Evolutionary conservation across 2,329 filamentous ascomycete species (phyloP).

Genomic region (Ceratocystis cacaofunesta): DNA sequence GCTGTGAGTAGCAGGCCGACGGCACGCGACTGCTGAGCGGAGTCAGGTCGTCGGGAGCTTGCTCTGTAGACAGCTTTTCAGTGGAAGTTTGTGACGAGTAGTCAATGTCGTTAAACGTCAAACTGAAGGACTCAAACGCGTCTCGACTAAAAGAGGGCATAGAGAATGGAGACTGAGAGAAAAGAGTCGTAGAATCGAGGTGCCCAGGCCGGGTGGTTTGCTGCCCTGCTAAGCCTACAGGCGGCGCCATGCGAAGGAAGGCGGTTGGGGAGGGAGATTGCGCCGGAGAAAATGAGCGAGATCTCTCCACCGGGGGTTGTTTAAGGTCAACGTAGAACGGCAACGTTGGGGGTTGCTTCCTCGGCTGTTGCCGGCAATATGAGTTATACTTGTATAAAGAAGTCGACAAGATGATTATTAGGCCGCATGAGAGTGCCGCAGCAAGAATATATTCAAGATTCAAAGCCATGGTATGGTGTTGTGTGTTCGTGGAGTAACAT

Average conservation of each 20-base stretch:
- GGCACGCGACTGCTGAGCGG: not conserved
- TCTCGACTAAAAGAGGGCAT: not conserved
- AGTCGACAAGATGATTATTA: not conserved
- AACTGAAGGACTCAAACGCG: not conserved
- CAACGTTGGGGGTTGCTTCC: not conserved
- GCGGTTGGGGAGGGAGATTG: not conserved
- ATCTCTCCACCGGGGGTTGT: not conserved
- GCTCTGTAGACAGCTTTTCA: no score
- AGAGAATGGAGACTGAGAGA: not conserved
- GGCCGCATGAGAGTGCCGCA: not conserved
- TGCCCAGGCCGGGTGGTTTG: not conserved
- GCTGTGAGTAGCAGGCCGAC: not conserved
- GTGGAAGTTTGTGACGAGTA: no score
- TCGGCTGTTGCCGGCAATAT: not conserved
- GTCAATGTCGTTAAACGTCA: not conserved
- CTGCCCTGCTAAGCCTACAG: not conserved
- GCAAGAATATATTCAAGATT: not conserved
- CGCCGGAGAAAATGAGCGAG: not conserved
- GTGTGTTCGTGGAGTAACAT: not conserved
- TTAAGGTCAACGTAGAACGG: constrained; percentile 2
- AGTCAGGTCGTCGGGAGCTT: not conserved
- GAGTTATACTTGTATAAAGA: not conserved
- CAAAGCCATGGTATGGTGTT: not conserved
- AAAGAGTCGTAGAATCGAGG: not conserved
- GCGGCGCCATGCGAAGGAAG: not conserved